Conservation (phyloP, 129 eudicot genomes). For the Centaurea solstitialis region DNA sequence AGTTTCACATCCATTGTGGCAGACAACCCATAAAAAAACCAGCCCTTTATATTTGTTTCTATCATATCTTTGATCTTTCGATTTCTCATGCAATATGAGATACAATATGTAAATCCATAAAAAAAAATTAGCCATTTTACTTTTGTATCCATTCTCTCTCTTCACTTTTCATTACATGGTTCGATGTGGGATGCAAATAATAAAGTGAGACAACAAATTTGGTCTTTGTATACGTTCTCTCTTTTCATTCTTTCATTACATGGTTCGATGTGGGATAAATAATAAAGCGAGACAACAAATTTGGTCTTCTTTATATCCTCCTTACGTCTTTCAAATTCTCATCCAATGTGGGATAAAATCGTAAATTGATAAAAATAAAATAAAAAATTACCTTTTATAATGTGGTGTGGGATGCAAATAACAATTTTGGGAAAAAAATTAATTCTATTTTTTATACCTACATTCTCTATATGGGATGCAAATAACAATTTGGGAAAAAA, state of each 20-base stretch:
- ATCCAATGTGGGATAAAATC: neutral
- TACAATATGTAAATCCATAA: neutral
- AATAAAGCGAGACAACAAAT: too few relatives aligned
- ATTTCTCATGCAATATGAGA: neutral
- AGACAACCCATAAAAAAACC: too few relatives aligned
- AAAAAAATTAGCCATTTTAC: neutral
- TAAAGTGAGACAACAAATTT: too few relatives aligned
- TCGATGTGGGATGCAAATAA: neutral
- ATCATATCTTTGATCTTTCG: neutral
- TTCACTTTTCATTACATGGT: too few relatives aligned
- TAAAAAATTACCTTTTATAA: too few relatives aligned
- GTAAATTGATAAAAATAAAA: too few relatives aligned
- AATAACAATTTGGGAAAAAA: too few relatives aligned
- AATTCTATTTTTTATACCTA: too few relatives aligned
- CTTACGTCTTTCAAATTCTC: neutral
- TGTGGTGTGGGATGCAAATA: too few relatives aligned
- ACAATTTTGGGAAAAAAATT: neutral
- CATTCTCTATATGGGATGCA: too few relatives aligned
- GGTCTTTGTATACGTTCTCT: neutral
- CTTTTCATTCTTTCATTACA: too few relatives aligned
- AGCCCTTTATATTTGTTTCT: neutral
- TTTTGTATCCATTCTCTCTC: neutral
- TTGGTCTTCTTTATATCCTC: too few relatives aligned
- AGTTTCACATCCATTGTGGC: neutral
- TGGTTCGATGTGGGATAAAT: neutral